A percentile compares a stretch with the other conserved stretches of the same genome.
Conservation (phyloP, 2,329 filamentous ascomycete genomes). For the Penicillium paneum region DNA sequence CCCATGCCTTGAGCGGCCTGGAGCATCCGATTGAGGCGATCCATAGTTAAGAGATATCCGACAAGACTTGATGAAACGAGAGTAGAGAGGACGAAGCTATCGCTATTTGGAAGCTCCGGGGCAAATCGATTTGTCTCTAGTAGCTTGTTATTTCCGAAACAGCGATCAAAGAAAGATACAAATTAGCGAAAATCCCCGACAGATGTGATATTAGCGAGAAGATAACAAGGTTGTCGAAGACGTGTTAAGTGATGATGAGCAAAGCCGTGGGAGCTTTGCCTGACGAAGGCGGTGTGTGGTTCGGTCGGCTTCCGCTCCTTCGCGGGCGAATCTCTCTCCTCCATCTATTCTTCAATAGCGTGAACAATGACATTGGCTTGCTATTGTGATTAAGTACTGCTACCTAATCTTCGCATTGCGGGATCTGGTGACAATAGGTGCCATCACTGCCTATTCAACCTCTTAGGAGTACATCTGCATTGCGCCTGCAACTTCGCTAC, state of each 20-base stretch:
- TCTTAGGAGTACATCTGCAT: slow-evolving; percentile 5
- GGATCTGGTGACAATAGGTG: slow-evolving; percentile 10
- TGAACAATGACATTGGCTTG: slow-evolving; percentile 18
- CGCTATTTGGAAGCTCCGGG: slow-evolving; percentile 29
- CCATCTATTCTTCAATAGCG: slow-evolving; percentile 18
- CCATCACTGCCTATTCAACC: slow-evolving; percentile 3
- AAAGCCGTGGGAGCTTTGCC: slow-evolving; percentile 13
- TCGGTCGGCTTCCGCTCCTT: slow-evolving; percentile 20
- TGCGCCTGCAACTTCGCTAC: slow-evolving; percentile 3
- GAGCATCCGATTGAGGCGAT: slow-evolving; percentile 86
- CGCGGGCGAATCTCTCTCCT: slow-evolving; percentile 27
- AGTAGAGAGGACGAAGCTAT: slow-evolving; percentile 27
- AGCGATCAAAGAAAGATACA: neutral
- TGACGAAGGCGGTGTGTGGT: slow-evolving; percentile 35
- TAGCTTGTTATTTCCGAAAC: neutral
- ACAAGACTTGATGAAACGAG: slow-evolving; percentile 15
- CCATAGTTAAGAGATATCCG: slow-evolving; percentile 59
- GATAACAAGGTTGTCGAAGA: slow-evolving; percentile 8
- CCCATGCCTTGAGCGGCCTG: slow-evolving; percentile 65
- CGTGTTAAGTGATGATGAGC: slow-evolving; percentile 6
- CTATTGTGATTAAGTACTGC: slow-evolving; percentile 9
- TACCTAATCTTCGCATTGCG: slow-evolving; percentile 3
- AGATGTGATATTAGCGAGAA: slow-evolving; percentile 5
- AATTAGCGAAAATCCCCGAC: neutral
- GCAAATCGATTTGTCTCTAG: slow-evolving; percentile 10